phyloP scores from a whole-genome alignment of 2,329 filamentous ascomycete genomes.

The Colletotrichum gigasporum region DNA sequence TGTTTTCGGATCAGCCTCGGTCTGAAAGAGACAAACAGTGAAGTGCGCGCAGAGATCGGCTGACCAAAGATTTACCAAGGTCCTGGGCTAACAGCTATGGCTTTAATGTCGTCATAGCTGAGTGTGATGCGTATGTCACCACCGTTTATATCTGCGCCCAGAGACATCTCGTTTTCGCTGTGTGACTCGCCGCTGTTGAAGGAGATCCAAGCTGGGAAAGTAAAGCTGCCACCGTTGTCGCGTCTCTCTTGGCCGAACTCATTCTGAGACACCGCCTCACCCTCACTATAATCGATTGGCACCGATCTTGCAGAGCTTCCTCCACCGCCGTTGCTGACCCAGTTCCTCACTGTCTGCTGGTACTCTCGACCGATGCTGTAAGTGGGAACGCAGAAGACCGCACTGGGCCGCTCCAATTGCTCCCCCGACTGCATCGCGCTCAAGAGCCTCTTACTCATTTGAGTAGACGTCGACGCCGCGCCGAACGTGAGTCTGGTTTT shows the following conservation, averaged over 20 bases:
- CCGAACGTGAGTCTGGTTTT: too few species aligned
- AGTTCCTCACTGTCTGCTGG: too few species aligned
- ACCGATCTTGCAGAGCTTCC: too few species aligned
- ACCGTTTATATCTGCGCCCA: background rate
- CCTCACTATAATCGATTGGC: background rate
- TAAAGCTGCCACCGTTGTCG: background rate
- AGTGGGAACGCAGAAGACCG: too few species aligned
- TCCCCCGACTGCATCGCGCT: too few species aligned
- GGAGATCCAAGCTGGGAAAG: background rate
- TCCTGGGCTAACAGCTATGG: background rate
- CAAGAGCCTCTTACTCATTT: too few species aligned
- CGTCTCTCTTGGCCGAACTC: background rate
- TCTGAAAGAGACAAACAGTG: background rate
- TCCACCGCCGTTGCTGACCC: too few species aligned
- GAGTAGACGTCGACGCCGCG: too few species aligned
- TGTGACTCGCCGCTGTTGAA: background rate
- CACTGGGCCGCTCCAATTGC: too few species aligned
- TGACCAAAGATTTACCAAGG: constrained; percentile 1
- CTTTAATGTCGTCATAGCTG: background rate
- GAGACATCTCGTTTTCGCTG: background rate
- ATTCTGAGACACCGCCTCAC: background rate
- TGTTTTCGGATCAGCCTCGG: background rate
- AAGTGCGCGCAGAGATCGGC: too few species aligned
- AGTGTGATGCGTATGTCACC: background rate
- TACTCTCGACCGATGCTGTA: too few species aligned